Percentiles rank a stretch among this genome's conserved stretches.
Conservation (phyloP, 768 basidiomycete species). For the Mycena crocata region DNA sequence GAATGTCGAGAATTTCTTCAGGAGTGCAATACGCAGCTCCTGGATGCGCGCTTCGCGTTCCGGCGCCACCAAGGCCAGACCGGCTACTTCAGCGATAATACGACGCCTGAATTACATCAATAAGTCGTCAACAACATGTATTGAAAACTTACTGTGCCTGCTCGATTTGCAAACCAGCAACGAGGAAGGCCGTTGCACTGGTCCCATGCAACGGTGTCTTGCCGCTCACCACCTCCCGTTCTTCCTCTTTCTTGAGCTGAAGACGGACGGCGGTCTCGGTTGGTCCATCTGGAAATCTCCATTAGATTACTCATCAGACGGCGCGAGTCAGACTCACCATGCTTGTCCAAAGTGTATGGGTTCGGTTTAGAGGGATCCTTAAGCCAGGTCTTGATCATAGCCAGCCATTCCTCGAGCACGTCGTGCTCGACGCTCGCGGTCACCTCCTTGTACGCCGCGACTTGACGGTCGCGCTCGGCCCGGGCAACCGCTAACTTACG, state of each 20-base stretch:
- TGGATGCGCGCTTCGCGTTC: conserved; percentile 13
- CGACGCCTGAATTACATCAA: not conserved
- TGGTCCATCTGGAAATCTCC: not conserved
- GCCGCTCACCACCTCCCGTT: not conserved
- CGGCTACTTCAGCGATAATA: conserved; percentile 1
- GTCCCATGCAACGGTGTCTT: not conserved
- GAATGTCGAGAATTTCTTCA: conserved; percentile 15
- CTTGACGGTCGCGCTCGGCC: not conserved
- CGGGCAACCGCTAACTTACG: conserved; percentile 11
- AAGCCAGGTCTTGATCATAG: not conserved
- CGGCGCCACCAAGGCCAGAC: not conserved
- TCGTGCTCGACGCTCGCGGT: not conserved
- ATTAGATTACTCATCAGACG: too few relatives aligned
- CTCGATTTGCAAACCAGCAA: conserved; percentile 24
- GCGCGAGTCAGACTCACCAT: not conserved
- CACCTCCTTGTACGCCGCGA: not conserved
- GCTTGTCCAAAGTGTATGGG: not conserved
- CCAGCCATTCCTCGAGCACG: not conserved
- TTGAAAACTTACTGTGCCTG: conserved; percentile 27
- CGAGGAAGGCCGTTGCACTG: conserved; percentile 11
- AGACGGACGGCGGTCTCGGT: not conserved
- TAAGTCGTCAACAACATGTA: too few relatives aligned
- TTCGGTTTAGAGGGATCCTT: not conserved
- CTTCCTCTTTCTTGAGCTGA: not conserved
- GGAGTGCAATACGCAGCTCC: conserved; percentile 9